These are phyloP conservation scores for Suillus luteus DNA, from an alignment of 768 basidiomycete genomes.

Conservation along the genomic window DNA sequence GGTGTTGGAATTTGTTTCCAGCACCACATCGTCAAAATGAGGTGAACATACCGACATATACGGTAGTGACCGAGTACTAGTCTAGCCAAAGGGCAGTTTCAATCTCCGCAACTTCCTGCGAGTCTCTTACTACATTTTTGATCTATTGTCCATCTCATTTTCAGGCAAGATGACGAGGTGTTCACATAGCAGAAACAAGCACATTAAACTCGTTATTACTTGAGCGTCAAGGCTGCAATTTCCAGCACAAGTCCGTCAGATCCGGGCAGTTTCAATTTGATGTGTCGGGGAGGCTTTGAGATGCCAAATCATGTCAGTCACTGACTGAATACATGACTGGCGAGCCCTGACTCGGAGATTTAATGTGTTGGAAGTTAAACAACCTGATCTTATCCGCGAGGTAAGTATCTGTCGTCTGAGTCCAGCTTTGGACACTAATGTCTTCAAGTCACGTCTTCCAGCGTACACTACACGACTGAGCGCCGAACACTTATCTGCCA, in stretches of 20 bases:
- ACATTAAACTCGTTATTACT: not conserved
- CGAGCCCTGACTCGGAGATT: not conserved
- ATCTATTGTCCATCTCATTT: not conserved
- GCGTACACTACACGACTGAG: no score
- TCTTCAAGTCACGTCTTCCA: not conserved
- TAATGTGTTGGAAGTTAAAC: not conserved
- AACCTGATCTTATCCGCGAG: not conserved
- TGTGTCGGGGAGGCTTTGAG: not conserved
- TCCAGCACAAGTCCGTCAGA: not conserved
- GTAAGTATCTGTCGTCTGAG: not conserved
- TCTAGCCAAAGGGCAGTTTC: not conserved
- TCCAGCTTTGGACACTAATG: not conserved
- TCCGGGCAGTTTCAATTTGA: not conserved
- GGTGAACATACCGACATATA: no score
- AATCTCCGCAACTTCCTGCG: not conserved
- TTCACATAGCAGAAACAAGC: not conserved
- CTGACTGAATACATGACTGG: not conserved
- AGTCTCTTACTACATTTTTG: not conserved
- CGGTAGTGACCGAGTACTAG: no score
- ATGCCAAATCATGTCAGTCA: not conserved
- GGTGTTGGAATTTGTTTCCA: not conserved
- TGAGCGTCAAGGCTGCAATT: not conserved
- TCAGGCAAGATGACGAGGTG: not conserved
- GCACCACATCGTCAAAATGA: not conserved
- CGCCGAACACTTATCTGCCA: not conserved